Evolutionary conservation across 1,284 basidiomycete genomes (phyloP).

Genomic region (Heterobasidion annosum): DNA sequence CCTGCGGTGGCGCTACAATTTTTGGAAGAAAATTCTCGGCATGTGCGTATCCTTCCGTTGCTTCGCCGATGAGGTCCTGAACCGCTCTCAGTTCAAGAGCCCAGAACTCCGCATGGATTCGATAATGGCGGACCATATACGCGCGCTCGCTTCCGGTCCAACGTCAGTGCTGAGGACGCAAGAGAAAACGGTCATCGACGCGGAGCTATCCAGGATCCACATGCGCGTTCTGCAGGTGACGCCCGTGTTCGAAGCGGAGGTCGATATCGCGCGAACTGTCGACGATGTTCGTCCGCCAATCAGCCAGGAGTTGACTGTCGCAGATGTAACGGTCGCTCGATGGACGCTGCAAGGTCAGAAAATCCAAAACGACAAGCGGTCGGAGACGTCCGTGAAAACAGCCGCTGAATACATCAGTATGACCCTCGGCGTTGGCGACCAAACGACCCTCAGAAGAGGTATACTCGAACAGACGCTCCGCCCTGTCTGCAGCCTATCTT

Average conservation of each 20-base stretch:
- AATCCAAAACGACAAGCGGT: background rate
- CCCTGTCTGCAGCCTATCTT: background rate
- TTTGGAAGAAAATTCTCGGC: conserved; percentile 3
- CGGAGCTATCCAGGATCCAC: background rate
- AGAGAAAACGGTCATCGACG: background rate
- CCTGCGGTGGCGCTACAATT: conserved; percentile 7
- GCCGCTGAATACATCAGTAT: background rate
- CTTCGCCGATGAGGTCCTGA: conserved; percentile 1
- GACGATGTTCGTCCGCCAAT: background rate
- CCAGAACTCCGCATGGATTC: conserved; percentile 40
- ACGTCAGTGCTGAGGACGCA: background rate
- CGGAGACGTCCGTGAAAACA: background rate
- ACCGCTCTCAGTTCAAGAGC: conserved; percentile 22
- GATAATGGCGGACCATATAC: conserved; percentile 30
- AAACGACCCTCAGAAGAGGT: background rate
- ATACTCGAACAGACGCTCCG: background rate
- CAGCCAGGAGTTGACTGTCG: background rate
- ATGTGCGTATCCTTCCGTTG: background rate
- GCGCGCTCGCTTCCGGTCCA: background rate
- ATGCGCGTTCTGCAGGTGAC: background rate
- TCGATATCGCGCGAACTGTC: background rate
- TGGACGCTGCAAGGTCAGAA: background rate
- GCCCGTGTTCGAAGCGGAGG: background rate
- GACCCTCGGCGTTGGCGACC: background rate
- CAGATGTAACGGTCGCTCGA: background rate